Base-by-base conservation (phyloP, 2,329 filamentous ascomycete species). In the Alternaria sp. region DNA sequence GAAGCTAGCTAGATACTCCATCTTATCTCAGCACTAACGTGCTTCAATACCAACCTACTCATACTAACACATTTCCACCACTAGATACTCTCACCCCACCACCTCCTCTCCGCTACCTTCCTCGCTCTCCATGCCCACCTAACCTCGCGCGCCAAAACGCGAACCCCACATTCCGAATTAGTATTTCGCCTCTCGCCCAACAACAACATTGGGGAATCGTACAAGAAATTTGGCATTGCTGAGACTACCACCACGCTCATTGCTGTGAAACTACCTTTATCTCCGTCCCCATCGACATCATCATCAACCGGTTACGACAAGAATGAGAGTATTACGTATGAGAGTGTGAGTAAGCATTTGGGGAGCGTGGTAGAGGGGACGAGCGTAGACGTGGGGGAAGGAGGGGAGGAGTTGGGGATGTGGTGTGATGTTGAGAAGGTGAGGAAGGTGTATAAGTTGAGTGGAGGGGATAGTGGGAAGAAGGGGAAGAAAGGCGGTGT, bases 181-280 rank as follows among this genome's bases (percentile, higher is more conserved):
- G 92, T 97, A 29, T 90, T 90, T 66, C 88, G 87, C 3, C 81
- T 97, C 42, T 93, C 88, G 58, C 85, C 90, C 0, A 93, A 90
- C 62, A 94, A 92, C 75, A 97, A 97, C 76, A 98, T 99, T 72
- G 86, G 92, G 51, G 93, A 97, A 68, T 89, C 93, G 0, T 98
- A 98, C 78, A 89, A 92, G 31, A 89, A 90, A 53, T 97, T 95
- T 72, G 95, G 95, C 46, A 88, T 98, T 57, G 82, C 85, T 0
- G 86, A 91, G 11, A 80, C 82, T 10, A 95, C 90, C 2, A 88
- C 84, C 42, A 79, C 88, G 66, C 78, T 99, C n/a, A 80, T 97
- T 3, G 88, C 91, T 6, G 83, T 97, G 71, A 98, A 97, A 75
- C 83, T 98, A 24, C 84, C 88, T 0, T 17, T 58, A 9, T 58